Base-by-base conservation (phyloP, 257 asterid genomes). In the Nicotiana benthamiana region DNA sequence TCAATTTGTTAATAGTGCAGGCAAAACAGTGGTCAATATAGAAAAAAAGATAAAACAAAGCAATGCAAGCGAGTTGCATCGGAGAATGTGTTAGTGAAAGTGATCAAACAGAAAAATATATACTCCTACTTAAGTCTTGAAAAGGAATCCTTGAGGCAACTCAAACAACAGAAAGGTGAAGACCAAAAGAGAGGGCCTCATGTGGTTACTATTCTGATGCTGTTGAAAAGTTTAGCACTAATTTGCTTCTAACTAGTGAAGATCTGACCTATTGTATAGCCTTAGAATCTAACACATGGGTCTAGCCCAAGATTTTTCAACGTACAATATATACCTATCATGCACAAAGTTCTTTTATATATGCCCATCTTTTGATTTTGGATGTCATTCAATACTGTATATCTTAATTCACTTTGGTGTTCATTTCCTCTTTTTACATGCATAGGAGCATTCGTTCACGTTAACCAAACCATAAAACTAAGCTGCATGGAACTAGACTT, bases 241-340 rank as follows among this genome's bases (percentile, higher is more conserved):
- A 78, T 79, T 64, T 64, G 63, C 82, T 6, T 72, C 72, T 60
- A 56, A 64, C 63, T 64, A 48, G 74, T 10, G 74, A 67, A 86
- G 84, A 86, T 84, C 52, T 84, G 86, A 82, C 87, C 90, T 81
- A 80, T 30, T 28, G 9, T 6, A 51, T 80, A 82, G 84, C 26
- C 83, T 56, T 78, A 75, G 91, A 86, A 89, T 89, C 89, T 76
- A 84, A 87, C 81, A 84, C 88, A 81, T 82, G 87, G 87, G 84
- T 75, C 85, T 82, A 83, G 60, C 22, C 56, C 51, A 63, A 75
- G 75, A 79, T 87, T 84, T 83, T 80, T 75, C 59, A 84, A 40
- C 67, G 81, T 80, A 63, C 86, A 75, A 80, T 61, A 80, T 72
- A 72, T 72, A 72, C 78, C 78, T 72, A 46, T 72, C 77, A 46